phyloP scores from a whole-genome alignment of 345 rosid genomes.

The Salix exigua region DNA sequence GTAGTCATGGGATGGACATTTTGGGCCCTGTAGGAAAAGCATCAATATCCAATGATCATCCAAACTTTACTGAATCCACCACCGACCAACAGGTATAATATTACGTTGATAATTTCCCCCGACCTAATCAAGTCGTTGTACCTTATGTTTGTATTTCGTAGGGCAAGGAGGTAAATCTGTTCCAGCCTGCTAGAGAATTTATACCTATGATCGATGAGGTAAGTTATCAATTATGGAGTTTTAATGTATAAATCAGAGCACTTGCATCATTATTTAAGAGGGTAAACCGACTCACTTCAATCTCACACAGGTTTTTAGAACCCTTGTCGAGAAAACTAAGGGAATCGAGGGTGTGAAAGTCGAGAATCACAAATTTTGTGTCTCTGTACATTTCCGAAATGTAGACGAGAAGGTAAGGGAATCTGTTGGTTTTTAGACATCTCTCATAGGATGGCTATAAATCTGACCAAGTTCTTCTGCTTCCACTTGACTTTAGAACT shows the following conservation, averaged over 20 bases:
- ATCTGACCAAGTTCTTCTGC: background rate
- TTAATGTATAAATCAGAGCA: background rate
- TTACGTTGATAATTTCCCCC: background rate
- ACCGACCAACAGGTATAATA: constrained; percentile 60
- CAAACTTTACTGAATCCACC: constrained; percentile 51
- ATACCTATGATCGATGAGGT: constrained; percentile 78
- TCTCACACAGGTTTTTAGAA: constrained; percentile 61
- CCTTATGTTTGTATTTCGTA: constrained; percentile 19
- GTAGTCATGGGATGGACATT: constrained; percentile 99
- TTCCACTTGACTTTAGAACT: constrained; percentile 42
- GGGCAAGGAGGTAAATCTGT: constrained; percentile 77
- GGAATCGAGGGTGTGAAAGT: constrained; percentile 73
- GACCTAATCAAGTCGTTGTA: background rate
- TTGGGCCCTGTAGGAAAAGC: constrained; percentile 50
- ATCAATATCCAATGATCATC: constrained; percentile 37
- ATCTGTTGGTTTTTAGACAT: background rate
- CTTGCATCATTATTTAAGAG: background rate
- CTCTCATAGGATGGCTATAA: background rate
- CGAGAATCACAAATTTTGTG: constrained; percentile 94
- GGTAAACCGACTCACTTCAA: background rate
- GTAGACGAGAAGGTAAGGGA: constrained; percentile 77
- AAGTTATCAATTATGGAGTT: background rate
- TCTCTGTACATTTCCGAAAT: constrained; percentile 94
- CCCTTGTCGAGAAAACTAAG: constrained; percentile 71
- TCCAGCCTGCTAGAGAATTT: constrained; percentile 93